These are phyloP conservation scores for Trametes meyenii DNA, from an alignment of 768 basidiomycete genomes.

Conservation along the genomic window DNA sequence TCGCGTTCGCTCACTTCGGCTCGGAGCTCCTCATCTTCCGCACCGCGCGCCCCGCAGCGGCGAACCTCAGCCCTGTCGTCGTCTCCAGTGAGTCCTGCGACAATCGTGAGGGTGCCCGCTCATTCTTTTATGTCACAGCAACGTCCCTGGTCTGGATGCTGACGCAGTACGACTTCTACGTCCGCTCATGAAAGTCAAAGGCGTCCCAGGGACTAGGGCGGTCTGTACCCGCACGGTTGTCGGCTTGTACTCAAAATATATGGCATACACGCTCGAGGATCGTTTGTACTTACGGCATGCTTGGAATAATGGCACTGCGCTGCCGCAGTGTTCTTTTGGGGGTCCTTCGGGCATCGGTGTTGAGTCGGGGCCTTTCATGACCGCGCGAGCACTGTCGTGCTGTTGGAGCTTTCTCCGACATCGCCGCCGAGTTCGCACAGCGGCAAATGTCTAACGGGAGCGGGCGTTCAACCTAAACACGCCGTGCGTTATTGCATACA, in stretches of 20 bases:
- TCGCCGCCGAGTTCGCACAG: no score
- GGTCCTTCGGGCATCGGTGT: neutral
- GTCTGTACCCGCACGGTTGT: neutral
- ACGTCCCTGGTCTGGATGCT: conserved; percentile 85
- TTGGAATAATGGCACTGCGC: neutral
- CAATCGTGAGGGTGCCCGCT: neutral
- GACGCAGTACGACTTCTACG: conserved; percentile 79
- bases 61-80: conserved; percentile 73
- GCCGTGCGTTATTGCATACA: neutral
- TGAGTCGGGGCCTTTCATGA: no score
- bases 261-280: neutral
- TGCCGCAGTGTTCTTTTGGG: conserved; percentile 6
- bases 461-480: neutral
- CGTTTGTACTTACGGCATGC: neutral
- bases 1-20: conserved; percentile 88
- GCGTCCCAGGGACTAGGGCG: conserved; percentile 6
- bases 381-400: no score
- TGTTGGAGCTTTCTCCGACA: no score
- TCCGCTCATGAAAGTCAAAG: conserved; percentile 38
- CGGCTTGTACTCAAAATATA: neutral
- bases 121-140: conserved; percentile 45
- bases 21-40: conserved; percentile 85
- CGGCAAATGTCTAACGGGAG: neutral
- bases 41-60: conserved; percentile 62
- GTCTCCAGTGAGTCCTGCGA: conserved; percentile 72